Base-by-base conservation (phyloP, 208 protist genomes). In the Crithidia brevicula region DNA sequence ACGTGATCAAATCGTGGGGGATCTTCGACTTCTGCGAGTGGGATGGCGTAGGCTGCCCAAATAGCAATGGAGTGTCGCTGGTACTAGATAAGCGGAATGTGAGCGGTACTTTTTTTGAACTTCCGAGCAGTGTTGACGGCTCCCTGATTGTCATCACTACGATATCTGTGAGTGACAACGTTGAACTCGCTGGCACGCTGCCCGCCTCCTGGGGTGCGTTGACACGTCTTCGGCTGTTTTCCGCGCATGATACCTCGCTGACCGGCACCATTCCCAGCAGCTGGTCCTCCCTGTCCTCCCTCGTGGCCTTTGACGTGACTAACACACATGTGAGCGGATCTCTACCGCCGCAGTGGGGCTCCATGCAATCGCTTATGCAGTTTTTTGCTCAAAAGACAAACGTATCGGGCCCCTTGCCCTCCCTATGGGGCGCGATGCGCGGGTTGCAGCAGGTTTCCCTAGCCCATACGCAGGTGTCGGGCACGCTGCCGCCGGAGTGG, bases 401-500 rank as follows among this genome's bases (percentile, higher is more conserved):
- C 36, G 36, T 40, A 13, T 40, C 36, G 10, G 36, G 36, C 36
- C 8, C 36, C 36, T 13, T 40, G 10, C 36, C 36, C 8, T 13
- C 36, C 8, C 15, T 13, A 13, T 40, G 36, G 36, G 36, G 36
- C 8, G 36, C 36, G 36, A 7, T 40, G 36, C 36, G 15, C 36
- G 15, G 15, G 10, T 13, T 40, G 10, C 0, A 7, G 10, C 15
- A 40, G 10, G 10, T 40, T 13, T 40, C 36, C 36, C 10, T 13
- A 7, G 8, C 36, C 15, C 8, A 40, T 13, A 47, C 42, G 42
- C 20, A 9, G 16, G 18, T 47, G 16, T 50, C 46, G 3, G 61
- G 61, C 16, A 66, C 60, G 28, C 27, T 66, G 43, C 60, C 60
- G 33, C 47, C 43, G 33, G n/a, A 45, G 49, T 67, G 42, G 42